Conservation (phyloP, 768 basidiomycete species). For the Agrocybe pediades region DNA sequence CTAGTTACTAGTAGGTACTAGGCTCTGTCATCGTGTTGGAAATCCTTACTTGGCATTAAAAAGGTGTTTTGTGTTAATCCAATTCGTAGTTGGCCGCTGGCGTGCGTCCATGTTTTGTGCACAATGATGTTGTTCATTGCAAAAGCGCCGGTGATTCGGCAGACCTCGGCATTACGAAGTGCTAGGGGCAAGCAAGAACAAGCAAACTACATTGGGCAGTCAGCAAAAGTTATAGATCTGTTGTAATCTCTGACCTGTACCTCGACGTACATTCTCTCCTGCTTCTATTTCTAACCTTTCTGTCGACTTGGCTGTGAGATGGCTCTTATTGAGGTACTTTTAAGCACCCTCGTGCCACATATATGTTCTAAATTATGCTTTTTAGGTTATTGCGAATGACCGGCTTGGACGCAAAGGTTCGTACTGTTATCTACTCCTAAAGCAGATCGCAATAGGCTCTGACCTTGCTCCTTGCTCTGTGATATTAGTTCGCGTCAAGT, state of each 20-base stretch:
- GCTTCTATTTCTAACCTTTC: neutral
- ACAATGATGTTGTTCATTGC: too few relatives aligned
- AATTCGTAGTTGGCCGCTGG: too few relatives aligned
- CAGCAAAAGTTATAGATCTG: too few relatives aligned
- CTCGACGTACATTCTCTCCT: neutral
- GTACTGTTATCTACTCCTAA: slow-evolving; percentile 2
- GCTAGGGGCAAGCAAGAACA: neutral
- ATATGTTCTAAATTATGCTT: neutral
- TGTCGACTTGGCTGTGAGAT: slow-evolving; percentile 26
- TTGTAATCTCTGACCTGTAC: neutral
- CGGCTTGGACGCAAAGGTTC: slow-evolving; percentile 91
- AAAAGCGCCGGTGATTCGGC: too few relatives aligned
- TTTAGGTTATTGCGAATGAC: slow-evolving; percentile 92
- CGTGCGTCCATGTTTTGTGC: too few relatives aligned
- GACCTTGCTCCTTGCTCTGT: neutral
- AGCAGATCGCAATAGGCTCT: slow-evolving; percentile 7
- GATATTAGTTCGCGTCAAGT: slow-evolving; percentile 88
- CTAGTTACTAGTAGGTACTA: too few relatives aligned
- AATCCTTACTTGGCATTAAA: too few relatives aligned
- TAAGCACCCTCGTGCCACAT: slow-evolving; percentile 5
- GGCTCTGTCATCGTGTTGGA: too few relatives aligned
- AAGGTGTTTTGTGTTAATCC: too few relatives aligned
- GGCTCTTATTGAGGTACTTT: slow-evolving; percentile 60
- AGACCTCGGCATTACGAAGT: neutral
- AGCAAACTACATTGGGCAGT: neutral